phyloP scores from a whole-genome alignment of 371 early-diverging fungal species.

The Rhizopus stolonifer region DNA sequence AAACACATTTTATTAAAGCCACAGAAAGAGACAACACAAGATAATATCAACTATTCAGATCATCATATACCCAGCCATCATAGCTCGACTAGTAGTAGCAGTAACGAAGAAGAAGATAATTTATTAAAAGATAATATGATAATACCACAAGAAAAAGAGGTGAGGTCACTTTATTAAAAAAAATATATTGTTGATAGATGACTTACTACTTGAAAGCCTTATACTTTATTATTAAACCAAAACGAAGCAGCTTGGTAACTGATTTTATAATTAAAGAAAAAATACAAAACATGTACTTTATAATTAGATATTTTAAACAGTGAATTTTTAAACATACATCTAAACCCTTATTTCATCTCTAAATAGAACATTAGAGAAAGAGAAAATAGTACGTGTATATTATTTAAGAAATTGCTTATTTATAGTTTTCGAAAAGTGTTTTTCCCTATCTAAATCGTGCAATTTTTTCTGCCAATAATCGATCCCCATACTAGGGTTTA shows the following conservation, averaged over 20 bases:
- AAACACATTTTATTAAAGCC: conserved; percentile 41
- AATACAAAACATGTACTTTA: too few species aligned
- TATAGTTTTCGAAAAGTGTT: too few species aligned
- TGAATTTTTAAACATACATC: too few species aligned
- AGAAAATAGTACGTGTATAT: too few species aligned
- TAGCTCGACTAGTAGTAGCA: conserved; percentile 5
- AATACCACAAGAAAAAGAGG: conserved; percentile 1
- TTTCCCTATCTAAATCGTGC: too few species aligned
- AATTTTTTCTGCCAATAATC: too few species aligned
- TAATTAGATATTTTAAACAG: too few species aligned
- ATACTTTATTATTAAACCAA: background rate
- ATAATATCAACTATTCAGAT: conserved; percentile 20
- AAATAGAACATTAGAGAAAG: too few species aligned
- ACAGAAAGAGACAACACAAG: conserved; percentile 1
- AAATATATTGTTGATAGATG: background rate
- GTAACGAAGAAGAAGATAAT: conserved; percentile 4
- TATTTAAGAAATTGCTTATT: too few species aligned
- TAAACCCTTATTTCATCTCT: too few species aligned
- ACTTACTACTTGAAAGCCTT: background rate
- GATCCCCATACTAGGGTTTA: too few species aligned
- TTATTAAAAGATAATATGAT: background rate
- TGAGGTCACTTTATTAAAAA: background rate
- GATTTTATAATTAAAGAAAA: too few species aligned
- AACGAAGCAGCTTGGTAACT: background rate
- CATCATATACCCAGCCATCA: conserved; percentile 27